Percentiles rank a stretch among this genome's conserved stretches.
Conservation (phyloP, 129 eudicot species). For the Escallonia herrerae region DNA sequence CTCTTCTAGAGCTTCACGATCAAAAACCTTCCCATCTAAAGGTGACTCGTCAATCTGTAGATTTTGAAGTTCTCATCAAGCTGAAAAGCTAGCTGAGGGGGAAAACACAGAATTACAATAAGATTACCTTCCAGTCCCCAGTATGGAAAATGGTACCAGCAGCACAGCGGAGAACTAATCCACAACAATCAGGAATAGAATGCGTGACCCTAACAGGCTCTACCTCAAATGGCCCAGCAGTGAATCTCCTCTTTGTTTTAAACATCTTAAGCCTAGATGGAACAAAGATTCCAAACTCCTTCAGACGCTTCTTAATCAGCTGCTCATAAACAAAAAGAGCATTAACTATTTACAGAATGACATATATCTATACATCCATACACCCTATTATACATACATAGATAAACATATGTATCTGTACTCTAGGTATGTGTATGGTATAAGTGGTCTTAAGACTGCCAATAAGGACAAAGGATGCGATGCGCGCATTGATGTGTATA, state of each 20-base stretch:
- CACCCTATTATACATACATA: too few species aligned
- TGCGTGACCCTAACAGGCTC: constrained; percentile 97
- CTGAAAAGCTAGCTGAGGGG: constrained; percentile 1
- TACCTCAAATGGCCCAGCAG: constrained; percentile 93
- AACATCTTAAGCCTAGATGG: constrained; percentile 92
- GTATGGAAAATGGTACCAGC: constrained; percentile 95
- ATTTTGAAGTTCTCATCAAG: not conserved
- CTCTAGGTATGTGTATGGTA: too few species aligned
- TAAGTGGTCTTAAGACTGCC: too few species aligned
- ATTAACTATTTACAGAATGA: constrained; percentile 9
- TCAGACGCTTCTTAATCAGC: constrained; percentile 90
- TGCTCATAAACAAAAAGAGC: constrained; percentile 31
- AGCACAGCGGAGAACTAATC: constrained; percentile 91
- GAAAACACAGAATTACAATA: constrained; percentile 2
- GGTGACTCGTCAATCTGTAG: constrained; percentile 95
- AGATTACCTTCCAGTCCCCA: constrained; percentile 96
- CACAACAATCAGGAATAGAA: constrained; percentile 97
- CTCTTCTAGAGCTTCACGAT: constrained; percentile 86
- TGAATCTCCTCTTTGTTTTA: constrained; percentile 60
- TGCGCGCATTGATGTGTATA: too few species aligned
- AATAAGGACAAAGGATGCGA: too few species aligned
- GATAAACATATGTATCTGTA: too few species aligned
- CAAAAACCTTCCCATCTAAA: constrained; percentile 81
- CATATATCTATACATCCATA: too few species aligned
- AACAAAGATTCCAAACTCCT: constrained; percentile 92